Conservation (phyloP, 805 yeast genomes). For the Candida qinlingensis region DNA sequence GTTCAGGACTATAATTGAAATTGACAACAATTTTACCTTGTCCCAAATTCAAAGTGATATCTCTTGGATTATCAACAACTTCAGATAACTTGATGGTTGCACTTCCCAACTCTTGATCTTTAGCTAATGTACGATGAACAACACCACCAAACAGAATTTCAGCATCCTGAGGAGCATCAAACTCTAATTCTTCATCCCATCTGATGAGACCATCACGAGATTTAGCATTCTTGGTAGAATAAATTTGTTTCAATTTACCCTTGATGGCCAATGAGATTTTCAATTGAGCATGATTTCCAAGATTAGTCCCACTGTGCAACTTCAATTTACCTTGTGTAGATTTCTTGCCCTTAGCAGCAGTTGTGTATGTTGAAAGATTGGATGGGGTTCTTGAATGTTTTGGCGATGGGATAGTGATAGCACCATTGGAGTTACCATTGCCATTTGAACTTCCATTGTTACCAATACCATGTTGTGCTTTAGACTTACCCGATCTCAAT, state of each 20-base stretch:
- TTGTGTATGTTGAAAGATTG: constrained; percentile 19
- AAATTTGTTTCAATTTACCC: constrained; percentile 48
- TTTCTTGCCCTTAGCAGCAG: constrained; percentile 14
- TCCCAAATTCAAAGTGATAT: constrained; percentile 33
- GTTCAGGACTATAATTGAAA: constrained; percentile 30
- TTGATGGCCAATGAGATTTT: constrained; percentile 45
- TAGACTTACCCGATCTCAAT: constrained; percentile 29
- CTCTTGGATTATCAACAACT: constrained; percentile 40
- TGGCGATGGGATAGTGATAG: constrained; percentile 7
- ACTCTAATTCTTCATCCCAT: constrained; percentile 63
- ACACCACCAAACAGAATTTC: constrained; percentile 54
- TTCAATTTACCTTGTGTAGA: constrained; percentile 43
- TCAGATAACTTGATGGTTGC: constrained; percentile 49
- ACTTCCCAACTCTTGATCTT: constrained; percentile 57
- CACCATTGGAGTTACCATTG: constrained; percentile 5
- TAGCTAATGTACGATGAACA: constrained; percentile 69
- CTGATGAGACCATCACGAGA: constrained; percentile 38
- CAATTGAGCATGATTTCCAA: constrained; percentile 42
- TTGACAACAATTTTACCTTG: constrained; percentile 39
- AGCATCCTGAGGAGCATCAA: constrained; percentile 61
- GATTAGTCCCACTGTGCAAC: constrained; percentile 42
- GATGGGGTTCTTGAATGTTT: constrained; percentile 18
- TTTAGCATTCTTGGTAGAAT: constrained; percentile 59
- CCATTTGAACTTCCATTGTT: constrained; percentile 3
- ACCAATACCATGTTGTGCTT: neutral